Conservation (phyloP, 495 filamentous ascomycete genomes). For the Penicillium taxi region DNA sequence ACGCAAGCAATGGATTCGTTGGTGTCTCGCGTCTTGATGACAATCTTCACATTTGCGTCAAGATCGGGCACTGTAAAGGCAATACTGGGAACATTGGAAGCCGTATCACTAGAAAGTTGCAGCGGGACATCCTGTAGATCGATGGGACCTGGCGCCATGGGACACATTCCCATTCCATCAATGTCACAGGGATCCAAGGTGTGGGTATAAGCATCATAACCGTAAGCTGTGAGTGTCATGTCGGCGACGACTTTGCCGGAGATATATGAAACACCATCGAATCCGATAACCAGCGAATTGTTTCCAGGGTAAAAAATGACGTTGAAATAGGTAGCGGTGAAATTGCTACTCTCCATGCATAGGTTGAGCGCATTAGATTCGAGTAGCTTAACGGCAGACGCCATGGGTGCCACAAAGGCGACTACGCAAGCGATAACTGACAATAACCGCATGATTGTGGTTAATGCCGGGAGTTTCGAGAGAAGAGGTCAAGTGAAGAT, state of each 20-base stretch:
- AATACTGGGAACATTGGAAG: constrained; percentile 67
- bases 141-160: constrained; percentile 84
- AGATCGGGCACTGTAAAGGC: constrained; percentile 88
- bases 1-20: constrained; percentile 71
- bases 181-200: constrained; percentile 69
- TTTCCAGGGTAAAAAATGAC: constrained; percentile 73
- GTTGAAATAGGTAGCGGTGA: constrained; percentile 76
- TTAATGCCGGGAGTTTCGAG: constrained; percentile 1
- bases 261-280: constrained; percentile 79
- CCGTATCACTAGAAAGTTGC: constrained; percentile 46
- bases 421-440: constrained; percentile 33
- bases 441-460: constrained; percentile 35
- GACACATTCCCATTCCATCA: constrained; percentile 71
- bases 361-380: constrained; percentile 69
- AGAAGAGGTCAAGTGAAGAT: constrained; percentile 6
- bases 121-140: constrained; percentile 61
- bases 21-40: constrained; percentile 60
- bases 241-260: constrained; percentile 77
- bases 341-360: constrained; percentile 70
- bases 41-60: constrained; percentile 76
- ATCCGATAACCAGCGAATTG: constrained; percentile 60
- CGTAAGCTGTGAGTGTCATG: constrained; percentile 71
- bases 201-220: constrained; percentile 56
- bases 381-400: constrained; percentile 42
- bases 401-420: constrained; percentile 33